Conservation (phyloP, 2,329 filamentous ascomycete genomes). For the Hypoxylon sp. region DNA sequence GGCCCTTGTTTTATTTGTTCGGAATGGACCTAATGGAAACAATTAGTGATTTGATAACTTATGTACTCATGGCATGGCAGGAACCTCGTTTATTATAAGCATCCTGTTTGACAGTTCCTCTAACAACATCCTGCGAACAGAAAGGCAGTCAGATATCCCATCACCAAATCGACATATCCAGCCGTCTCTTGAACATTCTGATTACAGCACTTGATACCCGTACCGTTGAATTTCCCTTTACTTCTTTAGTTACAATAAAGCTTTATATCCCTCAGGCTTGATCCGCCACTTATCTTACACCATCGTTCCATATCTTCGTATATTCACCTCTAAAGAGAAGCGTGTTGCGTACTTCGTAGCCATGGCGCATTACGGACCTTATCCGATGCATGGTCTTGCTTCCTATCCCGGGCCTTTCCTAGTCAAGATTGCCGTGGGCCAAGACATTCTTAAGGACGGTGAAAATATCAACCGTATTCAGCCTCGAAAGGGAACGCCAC, state of each 20-base stretch:
- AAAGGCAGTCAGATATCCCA: background rate
- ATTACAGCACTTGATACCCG: background rate
- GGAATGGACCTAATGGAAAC: background rate
- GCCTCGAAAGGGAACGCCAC: no score
- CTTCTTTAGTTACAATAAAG: background rate
- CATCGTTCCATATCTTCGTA: background rate
- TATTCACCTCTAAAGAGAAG: no score
- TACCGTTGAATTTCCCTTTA: background rate
- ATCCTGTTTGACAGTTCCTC: background rate
- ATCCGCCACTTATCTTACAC: background rate
- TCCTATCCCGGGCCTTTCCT: no score
- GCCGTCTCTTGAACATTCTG: background rate
- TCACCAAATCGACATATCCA: background rate
- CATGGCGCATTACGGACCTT: no score
- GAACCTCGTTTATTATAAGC: background rate
- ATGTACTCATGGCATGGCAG: background rate
- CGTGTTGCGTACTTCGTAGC: no score
- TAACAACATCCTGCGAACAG: background rate
- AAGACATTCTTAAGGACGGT: no score
- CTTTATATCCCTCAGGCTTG: background rate
- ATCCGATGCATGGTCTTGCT: no score
- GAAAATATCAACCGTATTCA: no score
- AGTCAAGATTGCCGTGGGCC: no score
- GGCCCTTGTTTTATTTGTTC: background rate
- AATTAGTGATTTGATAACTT: background rate